These are phyloP conservation scores for Waltiozyma sp. DNA, from an alignment of 1,139 yeast species.

Conservation along the genomic window DNA sequence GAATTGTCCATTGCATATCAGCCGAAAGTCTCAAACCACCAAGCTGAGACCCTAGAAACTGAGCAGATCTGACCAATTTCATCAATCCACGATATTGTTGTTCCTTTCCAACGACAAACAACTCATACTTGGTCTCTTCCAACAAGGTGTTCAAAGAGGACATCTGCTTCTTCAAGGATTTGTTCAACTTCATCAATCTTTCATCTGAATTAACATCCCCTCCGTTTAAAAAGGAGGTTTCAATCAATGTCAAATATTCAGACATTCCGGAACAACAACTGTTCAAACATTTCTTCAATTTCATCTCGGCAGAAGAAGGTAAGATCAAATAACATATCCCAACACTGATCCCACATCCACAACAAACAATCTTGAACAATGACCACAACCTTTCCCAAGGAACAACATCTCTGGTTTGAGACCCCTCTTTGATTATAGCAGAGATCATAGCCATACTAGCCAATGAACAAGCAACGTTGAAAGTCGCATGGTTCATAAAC, in stretches of 20 bases:
- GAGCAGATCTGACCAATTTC: constrained; percentile 40
- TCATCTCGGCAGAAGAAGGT: constrained; percentile 49
- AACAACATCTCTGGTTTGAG: constrained; percentile 48
- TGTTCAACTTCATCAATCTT: constrained; percentile 27
- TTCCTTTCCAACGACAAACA: constrained; percentile 43
- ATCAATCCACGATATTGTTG: constrained; percentile 35
- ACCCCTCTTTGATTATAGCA: constrained; percentile 69
- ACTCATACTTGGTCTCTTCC: constrained; percentile 57
- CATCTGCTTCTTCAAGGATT: constrained; percentile 30
- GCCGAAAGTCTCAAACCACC: constrained; percentile 62
- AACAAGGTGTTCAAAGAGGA: constrained; percentile 31
- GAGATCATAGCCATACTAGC: constrained; percentile 66
- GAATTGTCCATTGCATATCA: constrained; percentile 50
- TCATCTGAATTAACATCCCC: constrained; percentile 24
- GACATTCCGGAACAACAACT: constrained; percentile 47
- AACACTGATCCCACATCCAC: constrained; percentile 54
- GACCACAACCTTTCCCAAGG: constrained; percentile 47
- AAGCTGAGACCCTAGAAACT: constrained; percentile 43
- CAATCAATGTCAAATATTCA: constrained; percentile 35
- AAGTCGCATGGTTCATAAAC: constrained; percentile 53
- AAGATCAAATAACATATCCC: constrained; percentile 48
- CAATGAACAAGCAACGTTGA: constrained; percentile 72
- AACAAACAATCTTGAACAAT: constrained; percentile 45
- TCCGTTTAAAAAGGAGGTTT: constrained; percentile 45
- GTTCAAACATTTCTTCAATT: constrained; percentile 37